These are phyloP conservation scores for Teratosphaeria destructans DNA, from an alignment of 2,329 filamentous ascomycete species.

Conservation along the genomic window DNA sequence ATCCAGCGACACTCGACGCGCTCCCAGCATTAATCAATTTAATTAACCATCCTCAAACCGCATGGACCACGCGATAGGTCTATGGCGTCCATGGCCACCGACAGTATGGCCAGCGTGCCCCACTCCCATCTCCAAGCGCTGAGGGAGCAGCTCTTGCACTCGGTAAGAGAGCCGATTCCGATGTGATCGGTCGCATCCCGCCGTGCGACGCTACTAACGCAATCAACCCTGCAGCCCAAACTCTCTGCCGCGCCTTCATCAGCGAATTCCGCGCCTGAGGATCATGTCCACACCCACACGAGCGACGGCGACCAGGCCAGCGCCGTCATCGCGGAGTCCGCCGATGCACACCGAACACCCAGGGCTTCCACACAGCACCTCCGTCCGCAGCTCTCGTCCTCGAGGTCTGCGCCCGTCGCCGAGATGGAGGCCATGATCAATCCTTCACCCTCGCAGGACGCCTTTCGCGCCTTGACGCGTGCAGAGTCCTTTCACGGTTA, in stretches of 20 bases:
- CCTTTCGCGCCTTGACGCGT: constrained; percentile 9
- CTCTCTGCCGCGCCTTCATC: constrained; percentile 5
- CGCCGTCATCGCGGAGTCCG: constrained; percentile 11
- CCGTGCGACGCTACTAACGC: constrained; percentile 12
- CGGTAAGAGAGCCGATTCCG: neutral
- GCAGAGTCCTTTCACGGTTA: constrained; percentile 28
- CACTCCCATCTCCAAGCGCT: constrained; percentile 9
- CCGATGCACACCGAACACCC: constrained; percentile 7
- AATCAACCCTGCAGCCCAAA: constrained; percentile 18
- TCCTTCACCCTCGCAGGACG: constrained; percentile 8
- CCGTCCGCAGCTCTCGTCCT: constrained; percentile 9
- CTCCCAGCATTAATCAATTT: neutral
- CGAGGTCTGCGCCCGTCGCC: constrained; percentile 12
- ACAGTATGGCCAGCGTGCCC: constrained; percentile 17
- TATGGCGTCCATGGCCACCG: constrained; percentile 7
- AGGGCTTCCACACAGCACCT: constrained; percentile 3
- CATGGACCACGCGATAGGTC: neutral
- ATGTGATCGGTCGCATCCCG: neutral
- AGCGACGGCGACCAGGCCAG: constrained; percentile 3
- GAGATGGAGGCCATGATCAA: constrained; percentile 17
- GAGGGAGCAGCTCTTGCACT: constrained; percentile 9
- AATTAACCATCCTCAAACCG: neutral
- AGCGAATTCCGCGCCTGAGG: constrained; percentile 1
- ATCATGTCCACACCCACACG: neutral
- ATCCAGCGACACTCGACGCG: neutral